phyloP scores from a whole-genome alignment of 2,329 filamentous ascomycete species.

The Cryphonectria japonica region DNA sequence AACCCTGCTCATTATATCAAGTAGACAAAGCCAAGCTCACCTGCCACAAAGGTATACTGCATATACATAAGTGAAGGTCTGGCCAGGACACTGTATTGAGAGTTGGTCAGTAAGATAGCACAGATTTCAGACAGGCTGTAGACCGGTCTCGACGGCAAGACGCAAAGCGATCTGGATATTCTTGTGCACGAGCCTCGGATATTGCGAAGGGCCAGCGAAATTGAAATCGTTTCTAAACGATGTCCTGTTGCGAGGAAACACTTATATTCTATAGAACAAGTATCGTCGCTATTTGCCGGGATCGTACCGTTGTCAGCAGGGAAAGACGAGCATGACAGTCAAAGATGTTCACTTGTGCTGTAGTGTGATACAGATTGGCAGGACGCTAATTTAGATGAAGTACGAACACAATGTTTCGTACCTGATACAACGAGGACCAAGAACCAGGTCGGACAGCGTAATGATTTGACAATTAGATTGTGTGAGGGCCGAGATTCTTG shows the following conservation, averaged over 20 bases:
- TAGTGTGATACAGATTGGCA: background rate
- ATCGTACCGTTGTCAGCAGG: background rate
- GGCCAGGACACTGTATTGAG: background rate
- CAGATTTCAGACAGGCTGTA: background rate
- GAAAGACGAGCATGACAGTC: constrained; percentile 1
- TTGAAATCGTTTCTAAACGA: background rate
- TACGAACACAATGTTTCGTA: constrained; percentile 4
- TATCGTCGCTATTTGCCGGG: background rate
- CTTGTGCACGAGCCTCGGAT: constrained; percentile 14
- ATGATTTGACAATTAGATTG: constrained; percentile 22
- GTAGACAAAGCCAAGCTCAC: background rate
- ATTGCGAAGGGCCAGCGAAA: background rate
- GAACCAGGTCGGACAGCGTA: constrained; percentile 11
- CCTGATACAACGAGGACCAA: constrained; percentile 11
- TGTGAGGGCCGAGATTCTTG: background rate
- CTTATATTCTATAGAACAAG: background rate
- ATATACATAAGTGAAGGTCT: constrained; percentile 17
- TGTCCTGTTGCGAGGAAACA: background rate
- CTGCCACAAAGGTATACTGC: constrained; percentile 13
- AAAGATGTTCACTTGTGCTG: constrained; percentile 1
- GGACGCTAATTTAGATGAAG: constrained; percentile 11
- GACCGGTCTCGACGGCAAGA: background rate
- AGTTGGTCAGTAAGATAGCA: constrained; percentile 8
- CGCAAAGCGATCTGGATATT: constrained; percentile 1
- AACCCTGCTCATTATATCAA: background rate